These are phyloP conservation scores for Metschnikowia lochheadii DNA, from an alignment of 805 yeast genomes.

Conservation along the genomic window DNA sequence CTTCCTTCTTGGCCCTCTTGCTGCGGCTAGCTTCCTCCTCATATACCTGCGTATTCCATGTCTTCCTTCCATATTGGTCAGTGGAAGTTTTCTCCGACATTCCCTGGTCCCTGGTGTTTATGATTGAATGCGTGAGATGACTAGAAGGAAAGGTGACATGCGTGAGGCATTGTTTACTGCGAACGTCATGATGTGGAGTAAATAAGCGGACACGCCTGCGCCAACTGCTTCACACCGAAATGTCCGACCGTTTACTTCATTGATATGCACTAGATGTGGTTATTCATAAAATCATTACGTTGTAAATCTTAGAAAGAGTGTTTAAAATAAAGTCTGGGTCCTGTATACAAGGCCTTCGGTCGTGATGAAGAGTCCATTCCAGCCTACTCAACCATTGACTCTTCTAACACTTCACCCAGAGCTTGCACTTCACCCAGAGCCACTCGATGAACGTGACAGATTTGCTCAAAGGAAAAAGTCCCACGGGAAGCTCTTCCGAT, in stretches of 20 bases:
- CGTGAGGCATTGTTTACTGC: not conserved
- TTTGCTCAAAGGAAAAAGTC: not conserved
- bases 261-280: not conserved
- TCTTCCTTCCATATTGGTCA: constrained; percentile 58
- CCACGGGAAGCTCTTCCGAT: not conserved
- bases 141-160: not conserved
- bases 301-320: not conserved
- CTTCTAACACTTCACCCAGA: too few species aligned
- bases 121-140: not conserved
- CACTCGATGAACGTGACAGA: constrained; percentile 1
- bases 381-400: not conserved
- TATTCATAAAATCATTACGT: not conserved
- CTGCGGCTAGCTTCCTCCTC: constrained; percentile 42
- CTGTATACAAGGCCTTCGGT: not conserved
- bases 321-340: not conserved
- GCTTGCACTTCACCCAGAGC: not conserved
- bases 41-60: constrained; percentile 71
- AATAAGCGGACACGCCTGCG: not conserved
- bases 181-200: not conserved
- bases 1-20: constrained; percentile 10
- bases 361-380: not conserved
- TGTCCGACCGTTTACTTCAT: not conserved
- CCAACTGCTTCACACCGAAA: not conserved
- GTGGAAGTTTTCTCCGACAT: constrained; percentile 24
- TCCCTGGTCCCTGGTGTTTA: not conserved